A percentile compares a stretch with the other conserved stretches of the same genome.
These are phyloP conservation scores for Neostapfia colusana DNA, from an alignment of 176 grass and related monocot genomes.

Conservation along the genomic window DNA sequence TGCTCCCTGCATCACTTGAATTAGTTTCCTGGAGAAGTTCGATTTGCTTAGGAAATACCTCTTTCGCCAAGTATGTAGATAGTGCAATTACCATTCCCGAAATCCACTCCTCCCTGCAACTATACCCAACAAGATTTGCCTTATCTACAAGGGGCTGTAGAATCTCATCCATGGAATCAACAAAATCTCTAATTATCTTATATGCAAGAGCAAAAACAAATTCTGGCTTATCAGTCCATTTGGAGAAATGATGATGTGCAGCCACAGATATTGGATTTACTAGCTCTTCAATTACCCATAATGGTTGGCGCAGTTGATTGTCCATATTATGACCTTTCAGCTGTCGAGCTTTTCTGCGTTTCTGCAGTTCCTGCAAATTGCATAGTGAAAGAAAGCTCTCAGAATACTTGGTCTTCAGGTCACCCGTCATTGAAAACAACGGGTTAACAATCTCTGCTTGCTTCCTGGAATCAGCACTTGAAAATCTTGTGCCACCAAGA, in stretches of 20 bases:
- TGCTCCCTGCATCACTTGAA: conserved; percentile 30
- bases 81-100: conserved; percentile 69
- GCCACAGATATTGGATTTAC: conserved; percentile 76
- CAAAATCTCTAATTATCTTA: conserved; percentile 82
- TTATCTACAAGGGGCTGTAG: conserved; percentile 92
- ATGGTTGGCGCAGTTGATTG: conserved; percentile 63
- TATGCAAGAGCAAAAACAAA: conserved; percentile 95
- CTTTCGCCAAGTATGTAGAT: conserved; percentile 79
- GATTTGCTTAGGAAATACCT: conserved; percentile 77
- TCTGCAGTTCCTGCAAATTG: conserved; percentile 83
- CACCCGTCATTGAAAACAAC: conserved; percentile 75
- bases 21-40: conserved; percentile 66
- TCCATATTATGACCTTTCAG: conserved; percentile 62
- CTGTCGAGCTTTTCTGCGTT: conserved; percentile 75
- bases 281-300: conserved; percentile 95
- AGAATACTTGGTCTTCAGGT: conserved; percentile 75
- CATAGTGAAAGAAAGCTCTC: conserved; percentile 86
- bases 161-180: conserved; percentile 88
- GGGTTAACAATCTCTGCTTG: conserved; percentile 64
- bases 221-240: conserved; percentile 85
- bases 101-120: conserved; percentile 97
- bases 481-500: conserved; percentile 56
- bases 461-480: conserved; percentile 49
- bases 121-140: conserved; percentile 86
- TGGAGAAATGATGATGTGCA: conserved; percentile 71